phyloP scores from a whole-genome alignment of 768 basidiomycete species.

The Suillus clintonianus region DNA sequence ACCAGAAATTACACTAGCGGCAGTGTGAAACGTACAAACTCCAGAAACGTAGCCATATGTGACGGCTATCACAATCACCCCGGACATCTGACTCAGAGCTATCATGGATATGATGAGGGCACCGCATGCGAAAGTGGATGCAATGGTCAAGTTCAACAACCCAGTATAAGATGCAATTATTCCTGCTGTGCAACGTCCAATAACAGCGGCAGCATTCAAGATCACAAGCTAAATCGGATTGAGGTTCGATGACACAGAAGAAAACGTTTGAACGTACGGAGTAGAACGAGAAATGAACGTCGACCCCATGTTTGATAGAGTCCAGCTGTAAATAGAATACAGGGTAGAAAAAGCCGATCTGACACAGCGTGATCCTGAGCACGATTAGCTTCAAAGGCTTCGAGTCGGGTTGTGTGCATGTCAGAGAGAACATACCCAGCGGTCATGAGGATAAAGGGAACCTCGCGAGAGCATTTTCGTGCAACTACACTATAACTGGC shows the following conservation, averaged over 20 bases:
- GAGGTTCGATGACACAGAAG: background rate
- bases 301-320: slow-evolving; percentile 49
- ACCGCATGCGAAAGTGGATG: slow-evolving; percentile 33
- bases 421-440: slow-evolving; percentile 16
- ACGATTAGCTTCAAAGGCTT: slow-evolving; percentile 2
- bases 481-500: slow-evolving; percentile 18
- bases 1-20: background rate
- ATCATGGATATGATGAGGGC: slow-evolving; percentile 48
- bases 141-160: slow-evolving; percentile 43
- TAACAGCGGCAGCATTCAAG: slow-evolving; percentile 49
- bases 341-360: slow-evolving; percentile 47
- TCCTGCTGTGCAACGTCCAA: slow-evolving; percentile 49
- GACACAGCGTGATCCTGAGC: slow-evolving; percentile 20
- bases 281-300: slow-evolving; percentile 52
- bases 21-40: slow-evolving; percentile 31
- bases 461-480: slow-evolving; percentile 23
- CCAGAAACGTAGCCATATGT: slow-evolving; percentile 54
- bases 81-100: slow-evolving; percentile 38
- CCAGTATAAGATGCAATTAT: slow-evolving; percentile 42
- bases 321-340: slow-evolving; percentile 62
- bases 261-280: slow-evolving; percentile 34
- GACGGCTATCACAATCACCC: slow-evolving; percentile 43
- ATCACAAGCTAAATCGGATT: slow-evolving; percentile 44
- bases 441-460: slow-evolving; percentile 26
- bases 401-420: background rate